Percentiles rank a stretch among this genome's conserved stretches.
Conservation (phyloP, 2,329 filamentous ascomycete species). For the Anisogramma anomala region DNA sequence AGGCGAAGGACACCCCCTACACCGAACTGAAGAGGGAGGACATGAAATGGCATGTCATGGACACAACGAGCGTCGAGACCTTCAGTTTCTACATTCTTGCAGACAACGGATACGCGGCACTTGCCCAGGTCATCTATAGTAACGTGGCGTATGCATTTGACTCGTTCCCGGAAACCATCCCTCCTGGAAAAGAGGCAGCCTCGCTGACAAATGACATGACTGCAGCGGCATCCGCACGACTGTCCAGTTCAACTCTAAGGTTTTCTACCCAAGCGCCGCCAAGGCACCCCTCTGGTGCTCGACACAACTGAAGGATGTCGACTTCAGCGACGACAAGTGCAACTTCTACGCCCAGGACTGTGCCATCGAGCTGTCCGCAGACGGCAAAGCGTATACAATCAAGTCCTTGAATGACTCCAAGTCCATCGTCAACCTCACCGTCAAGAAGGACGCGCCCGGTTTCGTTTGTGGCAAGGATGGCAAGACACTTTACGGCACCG, state of each 20-base stretch:
- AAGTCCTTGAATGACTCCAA: constrained; percentile 77
- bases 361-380: constrained; percentile 74
- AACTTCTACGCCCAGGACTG: constrained; percentile 80
- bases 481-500: constrained; percentile 74
- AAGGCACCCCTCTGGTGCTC: constrained; percentile 75
- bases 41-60: constrained; percentile 70
- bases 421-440: constrained; percentile 73
- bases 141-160: constrained; percentile 67
- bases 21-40: constrained; percentile 69
- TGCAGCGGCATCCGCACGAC: constrained; percentile 77
- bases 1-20: constrained; percentile 66
- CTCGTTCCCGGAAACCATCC: constrained; percentile 12
- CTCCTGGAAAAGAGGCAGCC: constrained; percentile 10
- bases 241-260: constrained; percentile 86
- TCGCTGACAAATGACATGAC: constrained; percentile 4
- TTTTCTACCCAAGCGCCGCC: constrained; percentile 65
- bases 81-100: constrained; percentile 86
- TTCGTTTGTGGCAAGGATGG: constrained; percentile 80
- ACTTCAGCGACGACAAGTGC: constrained; percentile 73
- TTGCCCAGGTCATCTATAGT: constrained; percentile 93
- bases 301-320: constrained; percentile 63
- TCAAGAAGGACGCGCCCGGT: constrained; percentile 65
- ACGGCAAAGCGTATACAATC: constrained; percentile 72
- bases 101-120: constrained; percentile 62
- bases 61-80: constrained; percentile 84